Evolutionary conservation across 768 basidiomycete species (phyloP).

Genomic region (Scleroderma bovista): DNA sequence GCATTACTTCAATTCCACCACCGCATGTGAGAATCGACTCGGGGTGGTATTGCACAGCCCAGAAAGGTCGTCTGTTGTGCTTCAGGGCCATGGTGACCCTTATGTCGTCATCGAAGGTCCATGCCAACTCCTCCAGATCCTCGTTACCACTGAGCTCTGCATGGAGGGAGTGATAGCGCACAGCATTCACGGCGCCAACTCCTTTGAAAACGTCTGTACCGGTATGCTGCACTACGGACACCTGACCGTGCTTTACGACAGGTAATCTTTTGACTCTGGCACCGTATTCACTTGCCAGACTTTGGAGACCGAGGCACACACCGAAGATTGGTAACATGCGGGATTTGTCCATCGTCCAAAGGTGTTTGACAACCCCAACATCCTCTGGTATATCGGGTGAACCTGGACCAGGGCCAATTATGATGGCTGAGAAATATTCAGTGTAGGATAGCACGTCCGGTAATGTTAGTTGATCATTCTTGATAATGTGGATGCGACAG

Average conservation of each 20-base stretch:
- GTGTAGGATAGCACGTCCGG: conserved; percentile 49
- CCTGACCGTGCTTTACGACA: conserved; percentile 76
- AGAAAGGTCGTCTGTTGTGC: conserved; percentile 65
- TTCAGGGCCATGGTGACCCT: conserved; percentile 68
- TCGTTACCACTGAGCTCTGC: conserved; percentile 42
- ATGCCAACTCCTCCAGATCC: conserved; percentile 62
- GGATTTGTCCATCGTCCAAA: conserved; percentile 58
- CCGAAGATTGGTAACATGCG: conserved; percentile 69
- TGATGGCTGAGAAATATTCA: conserved; percentile 56
- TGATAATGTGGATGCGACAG: conserved; percentile 62
- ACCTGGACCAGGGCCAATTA: conserved; percentile 79
- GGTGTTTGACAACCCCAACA: conserved; percentile 60
- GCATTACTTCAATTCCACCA: conserved; percentile 62
- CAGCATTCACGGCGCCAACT: conserved; percentile 49
- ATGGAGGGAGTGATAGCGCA: conserved; percentile 79
- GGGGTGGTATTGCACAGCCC: conserved; percentile 89
- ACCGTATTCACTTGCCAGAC: conserved; percentile 61
- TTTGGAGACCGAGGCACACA: conserved; percentile 80
- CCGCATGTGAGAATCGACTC: conserved; percentile 72
- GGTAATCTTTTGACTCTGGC: conserved; percentile 53
- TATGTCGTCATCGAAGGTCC: conserved; percentile 62
- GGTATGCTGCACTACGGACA: conserved; percentile 57
- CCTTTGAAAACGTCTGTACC: conserved; percentile 58
- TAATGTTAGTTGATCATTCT: conserved; percentile 58
- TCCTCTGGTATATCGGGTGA: conserved; percentile 60